Base-by-base conservation (phyloP, 345 rosid species). In the Citrus mangshanensis region DNA sequence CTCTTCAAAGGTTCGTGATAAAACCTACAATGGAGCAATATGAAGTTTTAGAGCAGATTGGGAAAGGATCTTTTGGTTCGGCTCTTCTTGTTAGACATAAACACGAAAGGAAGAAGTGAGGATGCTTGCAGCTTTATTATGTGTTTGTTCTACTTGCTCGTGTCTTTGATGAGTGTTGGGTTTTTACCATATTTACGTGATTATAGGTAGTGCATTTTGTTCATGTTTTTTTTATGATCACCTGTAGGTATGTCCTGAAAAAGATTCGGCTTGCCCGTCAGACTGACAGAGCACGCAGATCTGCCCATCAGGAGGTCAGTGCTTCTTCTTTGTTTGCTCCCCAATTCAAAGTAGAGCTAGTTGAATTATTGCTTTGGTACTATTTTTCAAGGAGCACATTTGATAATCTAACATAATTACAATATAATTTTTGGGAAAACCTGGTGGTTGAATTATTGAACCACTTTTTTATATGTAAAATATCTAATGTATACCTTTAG, bases 11-110 rank as follows among this genome's bases (percentile, higher is more conserved):
- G 68, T 14, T 35, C 21, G 73, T 64, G 62, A 16, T 78, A 68
- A 56, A 46, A 54, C 27, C 65, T 56, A n/a, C 27, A 58, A 94
- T 96, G 99, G 99, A 96, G 84, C 91, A 93, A 74, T 96, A 96
- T 68, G 98, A 96, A 82, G 86, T 94, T 72, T 84, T 96, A 27
- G 97, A 93, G 88, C 97, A 92, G 87, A 91, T 96, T 63, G 98
- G 99, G 49, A 96, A 93, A 86, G 97, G 99, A 7, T 96, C 97
- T 46, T 94, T 96, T 78, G 98, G 98, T 78, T 93, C 99, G 73
- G 99, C 99, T 79, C 95, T 92, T 88, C 98, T 96, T 58, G 98
- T 96, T 70, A 88, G 92, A 88, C 99, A 96, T 87, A 96, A 89
- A 83, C 98, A 91, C 84, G 99, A 96, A 85, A 90, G 84, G 77